Evolutionary conservation across 2,329 filamentous ascomycete genomes (phyloP).

Genomic region (Drechslera avenae): DNA sequence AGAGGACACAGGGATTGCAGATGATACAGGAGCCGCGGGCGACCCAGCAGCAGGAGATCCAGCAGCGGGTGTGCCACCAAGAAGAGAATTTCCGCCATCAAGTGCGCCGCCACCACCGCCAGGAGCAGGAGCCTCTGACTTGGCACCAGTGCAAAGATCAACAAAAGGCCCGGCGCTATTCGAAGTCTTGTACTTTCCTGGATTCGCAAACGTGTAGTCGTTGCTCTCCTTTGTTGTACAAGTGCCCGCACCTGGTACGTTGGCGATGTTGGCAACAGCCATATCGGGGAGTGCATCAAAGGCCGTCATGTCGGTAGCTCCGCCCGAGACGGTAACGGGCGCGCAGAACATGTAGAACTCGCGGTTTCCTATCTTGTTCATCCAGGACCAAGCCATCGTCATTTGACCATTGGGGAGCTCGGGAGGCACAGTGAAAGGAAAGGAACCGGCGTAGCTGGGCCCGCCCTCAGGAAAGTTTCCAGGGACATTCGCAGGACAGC

Average conservation of each 20-base stretch:
- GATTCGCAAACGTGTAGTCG: slow-evolving; percentile 63
- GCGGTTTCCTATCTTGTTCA: slow-evolving; percentile 85
- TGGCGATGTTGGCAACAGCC: slow-evolving; percentile 70
- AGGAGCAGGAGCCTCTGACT: slow-evolving; percentile 1
- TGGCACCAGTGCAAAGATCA: slow-evolving; percentile 31
- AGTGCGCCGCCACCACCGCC: slow-evolving; percentile 2
- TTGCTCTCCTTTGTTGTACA: slow-evolving; percentile 52
- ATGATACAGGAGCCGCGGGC: background rate
- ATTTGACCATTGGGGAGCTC: slow-evolving; percentile 76
- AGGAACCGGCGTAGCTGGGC: slow-evolving; percentile 43
- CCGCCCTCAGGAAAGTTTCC: slow-evolving; percentile 41
- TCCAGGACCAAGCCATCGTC: slow-evolving; percentile 87
- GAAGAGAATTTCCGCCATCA: background rate
- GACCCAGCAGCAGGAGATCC: background rate
- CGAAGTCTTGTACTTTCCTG: slow-evolving; percentile 61
- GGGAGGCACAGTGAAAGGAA: slow-evolving; percentile 60
- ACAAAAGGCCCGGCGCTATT: slow-evolving; percentile 30
- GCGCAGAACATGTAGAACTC: slow-evolving; percentile 93
- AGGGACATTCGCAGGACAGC: slow-evolving; percentile 64
- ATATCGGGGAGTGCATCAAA: slow-evolving; percentile 69
- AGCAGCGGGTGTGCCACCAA: slow-evolving; percentile 6
- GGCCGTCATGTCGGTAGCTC: slow-evolving; percentile 56
- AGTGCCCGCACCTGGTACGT: slow-evolving; percentile 50
- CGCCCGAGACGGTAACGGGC: slow-evolving; percentile 64
- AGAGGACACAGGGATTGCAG: background rate